Evolutionary conservation across 106 monocot species (phyloP), one percentile per base, ranked within the genome.

Genomic region (Amphibolis antarctica): DNA sequence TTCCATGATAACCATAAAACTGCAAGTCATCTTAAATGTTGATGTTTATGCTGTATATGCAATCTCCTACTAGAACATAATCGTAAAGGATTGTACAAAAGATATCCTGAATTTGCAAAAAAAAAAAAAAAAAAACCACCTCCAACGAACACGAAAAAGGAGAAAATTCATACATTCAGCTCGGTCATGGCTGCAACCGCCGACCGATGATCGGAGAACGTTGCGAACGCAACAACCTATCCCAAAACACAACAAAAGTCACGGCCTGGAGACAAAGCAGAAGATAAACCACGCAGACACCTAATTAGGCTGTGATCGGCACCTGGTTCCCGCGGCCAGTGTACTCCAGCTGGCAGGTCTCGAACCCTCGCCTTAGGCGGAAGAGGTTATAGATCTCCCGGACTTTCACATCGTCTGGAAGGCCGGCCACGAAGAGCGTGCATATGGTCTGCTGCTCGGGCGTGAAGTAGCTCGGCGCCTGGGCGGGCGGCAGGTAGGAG

Each of bases 371-470:
- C 44, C 78, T 75, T 55, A 75, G 70, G 55, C 75, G 70, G 82
- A 92, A 92, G 55, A 92, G 82, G 66, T 88, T 92, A 74, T 92
- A 82, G 69, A 92, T 78, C 80, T 92, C 92, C 4, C 88, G 84
- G n/a, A 88, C 69, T 70, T 88, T 92, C 53, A 92, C 80, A 62
- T 92, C 85, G 12, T 92, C 82, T 27, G 92, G 92, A 10, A 88
- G 74, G 4, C 88, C 92, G 12, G 88, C 71, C 29, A 92, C 69
- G 66, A 88, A 92, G 59, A 92, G 79, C 4, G 92, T 92, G 57
- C 67, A 55, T 53, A 92, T 85, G 44, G 44, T 61, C 52, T 69
- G 69, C 72, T 73, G 75, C 47, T 79, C 81, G 24, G 73, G 66
- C 42, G 67, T 75, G 21, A 56, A 25, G 71, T 56, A 62, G 62